These are phyloP conservation scores for Verticillium nonalfalfae DNA, from an alignment of 2,329 filamentous ascomycete species.

Conservation along the genomic window DNA sequence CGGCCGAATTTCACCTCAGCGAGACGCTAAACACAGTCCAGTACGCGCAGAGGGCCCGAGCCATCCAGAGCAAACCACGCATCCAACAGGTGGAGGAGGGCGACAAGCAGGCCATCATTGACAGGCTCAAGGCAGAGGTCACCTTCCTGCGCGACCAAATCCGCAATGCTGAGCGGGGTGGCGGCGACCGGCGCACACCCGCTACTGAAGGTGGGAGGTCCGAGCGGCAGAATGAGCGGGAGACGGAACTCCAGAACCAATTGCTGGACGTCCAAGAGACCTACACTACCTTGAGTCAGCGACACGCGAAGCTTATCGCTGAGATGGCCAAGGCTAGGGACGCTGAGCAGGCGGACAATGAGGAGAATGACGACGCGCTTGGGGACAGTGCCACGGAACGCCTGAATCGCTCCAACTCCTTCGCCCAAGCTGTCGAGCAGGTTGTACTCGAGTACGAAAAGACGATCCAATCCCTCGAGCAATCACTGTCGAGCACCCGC, in stretches of 20 bases:
- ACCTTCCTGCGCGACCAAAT: slow-evolving; percentile 92
- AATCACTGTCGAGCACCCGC: slow-evolving; percentile 83
- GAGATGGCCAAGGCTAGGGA: slow-evolving; percentile 86
- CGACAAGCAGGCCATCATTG: slow-evolving; percentile 91
- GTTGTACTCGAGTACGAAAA: slow-evolving; percentile 98
- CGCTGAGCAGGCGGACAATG: slow-evolving; percentile 52
- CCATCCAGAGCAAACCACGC: slow-evolving; percentile 94
- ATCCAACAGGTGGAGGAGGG: slow-evolving; percentile 92
- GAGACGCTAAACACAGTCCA: slow-evolving; percentile 97
- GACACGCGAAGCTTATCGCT: slow-evolving; percentile 91
- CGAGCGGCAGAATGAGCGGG: slow-evolving; percentile 76
- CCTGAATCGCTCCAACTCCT: slow-evolving; percentile 89
- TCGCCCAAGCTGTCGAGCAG: slow-evolving; percentile 91
- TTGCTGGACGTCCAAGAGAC: slow-evolving; percentile 90
- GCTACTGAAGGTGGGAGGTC: slow-evolving; percentile 59
- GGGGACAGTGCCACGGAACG: slow-evolving; percentile 80
- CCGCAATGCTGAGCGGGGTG: slow-evolving; percentile 66
- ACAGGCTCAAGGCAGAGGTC: slow-evolving; percentile 88
- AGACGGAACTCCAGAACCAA: slow-evolving; percentile 88
- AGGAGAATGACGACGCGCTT: slow-evolving; percentile 51
- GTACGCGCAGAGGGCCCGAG: slow-evolving; percentile 91
- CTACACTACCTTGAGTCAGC: slow-evolving; percentile 83
- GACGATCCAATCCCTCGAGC: slow-evolving; percentile 90
- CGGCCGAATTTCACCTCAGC: slow-evolving; percentile 92
- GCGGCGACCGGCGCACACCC: slow-evolving; percentile 45